These are phyloP conservation scores for Nitzschia inconspicua DNA, from an alignment of 108 stramenopile species.

Conservation along the genomic window DNA sequence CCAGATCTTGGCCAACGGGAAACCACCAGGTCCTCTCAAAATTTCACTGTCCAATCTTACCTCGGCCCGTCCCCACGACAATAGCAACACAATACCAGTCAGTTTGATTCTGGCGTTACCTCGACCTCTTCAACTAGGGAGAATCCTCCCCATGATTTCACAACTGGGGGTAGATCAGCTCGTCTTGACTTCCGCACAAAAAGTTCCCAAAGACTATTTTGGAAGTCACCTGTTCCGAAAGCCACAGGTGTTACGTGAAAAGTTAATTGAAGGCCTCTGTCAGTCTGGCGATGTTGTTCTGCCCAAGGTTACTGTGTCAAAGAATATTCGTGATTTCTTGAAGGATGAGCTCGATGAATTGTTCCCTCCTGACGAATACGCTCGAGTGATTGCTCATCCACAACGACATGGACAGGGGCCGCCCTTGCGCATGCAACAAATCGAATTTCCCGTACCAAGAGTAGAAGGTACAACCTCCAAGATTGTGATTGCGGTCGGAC, in stretches of 20 bases:
- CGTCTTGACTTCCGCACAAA: slow-evolving; percentile 57
- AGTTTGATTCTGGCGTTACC: slow-evolving; percentile 88
- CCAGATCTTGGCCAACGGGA: slow-evolving; percentile 60
- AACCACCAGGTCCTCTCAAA: slow-evolving; percentile 68
- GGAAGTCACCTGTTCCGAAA: slow-evolving; percentile 86
- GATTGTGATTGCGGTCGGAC: slow-evolving; percentile 80
- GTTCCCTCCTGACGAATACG: slow-evolving; percentile 61
- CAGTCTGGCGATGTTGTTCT: slow-evolving; percentile 73
- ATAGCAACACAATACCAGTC: slow-evolving; percentile 26
- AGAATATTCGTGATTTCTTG: slow-evolving; percentile 44
- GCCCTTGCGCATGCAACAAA: slow-evolving; percentile 48
- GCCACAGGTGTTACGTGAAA: slow-evolving; percentile 49
- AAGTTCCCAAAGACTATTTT: slow-evolving; percentile 92
- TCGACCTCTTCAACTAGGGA: slow-evolving; percentile 75
- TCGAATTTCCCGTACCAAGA: slow-evolving; percentile 69
- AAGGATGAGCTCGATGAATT: slow-evolving; percentile 55
- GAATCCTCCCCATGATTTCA: slow-evolving; percentile 87
- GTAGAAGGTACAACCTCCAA: slow-evolving; percentile 10
- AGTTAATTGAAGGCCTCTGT: slow-evolving; percentile 76
- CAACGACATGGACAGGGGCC: slow-evolving; percentile 32
- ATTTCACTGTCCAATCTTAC: slow-evolving; percentile 40
- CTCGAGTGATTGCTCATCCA: slow-evolving; percentile 80
- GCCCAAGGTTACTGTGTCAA: slow-evolving; percentile 48
- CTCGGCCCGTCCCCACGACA: slow-evolving; percentile 9
- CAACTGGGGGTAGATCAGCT: slow-evolving; percentile 85